Evolutionary conservation across 208 protist species (phyloP).

Genomic region (Angomonas deanei): DNA sequence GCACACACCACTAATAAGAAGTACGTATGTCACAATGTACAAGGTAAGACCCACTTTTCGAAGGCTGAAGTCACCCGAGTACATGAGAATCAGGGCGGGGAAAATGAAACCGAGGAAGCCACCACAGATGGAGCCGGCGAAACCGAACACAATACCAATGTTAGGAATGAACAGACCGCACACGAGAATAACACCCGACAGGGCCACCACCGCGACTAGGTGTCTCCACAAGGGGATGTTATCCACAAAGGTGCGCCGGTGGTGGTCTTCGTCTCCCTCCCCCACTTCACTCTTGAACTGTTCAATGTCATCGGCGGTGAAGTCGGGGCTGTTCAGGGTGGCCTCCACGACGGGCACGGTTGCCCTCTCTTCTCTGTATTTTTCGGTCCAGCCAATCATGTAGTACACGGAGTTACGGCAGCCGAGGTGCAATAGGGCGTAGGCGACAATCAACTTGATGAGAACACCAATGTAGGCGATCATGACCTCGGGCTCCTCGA

Average conservation of each 20-base stretch:
- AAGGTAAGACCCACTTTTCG: conserved; percentile 22
- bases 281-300: not conserved
- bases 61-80: conserved; percentile 38
- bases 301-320: not conserved
- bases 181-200: conserved; percentile 7
- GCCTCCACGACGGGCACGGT: too few relatives aligned
- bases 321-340: not conserved
- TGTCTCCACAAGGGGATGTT: conserved; percentile 15
- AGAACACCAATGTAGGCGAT: conserved; percentile 25
- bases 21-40: conserved; percentile 39
- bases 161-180: conserved; percentile 29
- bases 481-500: conserved; percentile 18
- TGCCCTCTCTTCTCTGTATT: conserved; percentile 17
- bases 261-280: not conserved
- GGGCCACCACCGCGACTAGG: conserved; percentile 4
- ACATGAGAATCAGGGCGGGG: conserved; percentile 56
- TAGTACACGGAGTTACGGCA: conserved; percentile 31
- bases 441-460: conserved; percentile 27
- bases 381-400: conserved; percentile 13
- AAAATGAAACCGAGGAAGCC: conserved; percentile 58
- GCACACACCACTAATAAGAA: conserved; percentile 35
- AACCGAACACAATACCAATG: conserved; percentile 40
- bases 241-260: conserved; percentile 5
- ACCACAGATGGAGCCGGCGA: conserved; percentile 48
- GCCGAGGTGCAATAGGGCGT: conserved; percentile 18